Base-by-base conservation (phyloP, 371 early-diverging fungal genomes). In the Coemansia sp. region DNA sequence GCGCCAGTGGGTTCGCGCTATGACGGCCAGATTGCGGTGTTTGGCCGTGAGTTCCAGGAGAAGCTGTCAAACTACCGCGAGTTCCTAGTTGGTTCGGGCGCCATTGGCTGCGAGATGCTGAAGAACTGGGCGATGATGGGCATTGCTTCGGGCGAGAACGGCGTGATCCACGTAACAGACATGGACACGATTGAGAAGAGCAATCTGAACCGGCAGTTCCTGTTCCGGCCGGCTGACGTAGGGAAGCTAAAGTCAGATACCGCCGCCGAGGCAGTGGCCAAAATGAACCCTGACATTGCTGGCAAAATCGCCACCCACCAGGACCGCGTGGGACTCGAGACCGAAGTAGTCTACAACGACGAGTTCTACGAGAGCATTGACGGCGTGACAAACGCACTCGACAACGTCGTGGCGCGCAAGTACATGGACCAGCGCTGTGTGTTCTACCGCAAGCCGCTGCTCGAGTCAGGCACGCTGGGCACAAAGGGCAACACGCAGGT, bases 71-170 rank as follows among this genome's bases (percentile, higher is more conserved):
- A 95, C 78, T 83, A 88, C 47, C 88, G 90, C 59, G 88, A 96
- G 74, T 99, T 99, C 87, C 82, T 99, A 40, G 99, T 99, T 40
- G 99, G 99, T 57, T 92, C 99, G 51, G 99, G 99, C 56, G 99
- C 99, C 6, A 99, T 99, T 80, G 99, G 99, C 58, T 99, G 99
- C 84, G 99, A 99, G 82, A 98, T 99, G 95, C 86, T 99, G 57
- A 99, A 99, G 86, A 99, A 99, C 83, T 97, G 98, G 93, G 94
- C 95, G 27, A 91, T 99, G 95, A 94, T 99, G 88, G 99, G 99
- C 53, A 82, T 99, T 51, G 99, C 95, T 27, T 83, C 89, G 8
- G 95, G 95, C 37, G 85, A 87, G 42, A 80, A 90, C 14, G 99
- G 99, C 21, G 82, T 82, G 27, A 85, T 99, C 51, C 84, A 87